A percentile compares a stretch with the other conserved stretches of the same genome.
phyloP scores from a whole-genome alignment of 352 stramenopile genomes.

The Phytophthora uliginosa region DNA sequence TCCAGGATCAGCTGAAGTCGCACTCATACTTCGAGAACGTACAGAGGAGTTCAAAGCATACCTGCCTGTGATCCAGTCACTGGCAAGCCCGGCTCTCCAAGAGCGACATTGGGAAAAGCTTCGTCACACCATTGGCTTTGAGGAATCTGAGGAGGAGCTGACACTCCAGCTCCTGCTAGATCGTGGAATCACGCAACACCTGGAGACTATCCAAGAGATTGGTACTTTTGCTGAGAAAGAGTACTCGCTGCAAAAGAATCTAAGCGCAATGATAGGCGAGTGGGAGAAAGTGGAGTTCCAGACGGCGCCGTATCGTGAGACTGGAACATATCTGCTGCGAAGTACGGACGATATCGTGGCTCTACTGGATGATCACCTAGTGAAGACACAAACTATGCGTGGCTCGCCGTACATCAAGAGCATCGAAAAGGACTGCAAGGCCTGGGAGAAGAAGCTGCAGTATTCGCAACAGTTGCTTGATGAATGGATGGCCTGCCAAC shows the following conservation, averaged over 20 bases:
- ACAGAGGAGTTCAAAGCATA: slow-evolving; percentile 95
- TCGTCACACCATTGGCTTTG: slow-evolving; percentile 91
- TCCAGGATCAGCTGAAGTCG: slow-evolving; percentile 90
- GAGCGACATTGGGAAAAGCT: slow-evolving; percentile 94
- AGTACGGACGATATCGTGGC: slow-evolving; percentile 93
- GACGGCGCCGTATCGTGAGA: slow-evolving; percentile 94
- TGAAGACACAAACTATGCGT: slow-evolving; percentile 97
- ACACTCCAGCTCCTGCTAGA: slow-evolving; percentile 86
- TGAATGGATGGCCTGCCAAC: slow-evolving; percentile 95
- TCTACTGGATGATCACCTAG: slow-evolving; percentile 94
- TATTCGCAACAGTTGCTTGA: slow-evolving; percentile 94
- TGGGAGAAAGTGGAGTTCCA: slow-evolving; percentile 96
- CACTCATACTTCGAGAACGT: slow-evolving; percentile 88
- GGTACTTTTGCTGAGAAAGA: slow-evolving; percentile 96
- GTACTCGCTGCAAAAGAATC: slow-evolving; percentile 94
- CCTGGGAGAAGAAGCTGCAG: slow-evolving; percentile 93
- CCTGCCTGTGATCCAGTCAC: slow-evolving; percentile 93
- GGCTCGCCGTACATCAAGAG: slow-evolving; percentile 95
- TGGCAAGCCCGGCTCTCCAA: slow-evolving; percentile 94
- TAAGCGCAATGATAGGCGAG: slow-evolving; percentile 96
- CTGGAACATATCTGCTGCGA: slow-evolving; percentile 91
- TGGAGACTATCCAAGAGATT: slow-evolving; percentile 93
- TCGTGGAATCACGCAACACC: slow-evolving; percentile 85
- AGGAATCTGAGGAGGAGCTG: slow-evolving; percentile 88
- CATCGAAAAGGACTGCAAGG: slow-evolving; percentile 93